These are phyloP conservation scores for Rosa chinensis DNA, from an alignment of 306 rosid genomes.

Conservation along the genomic window DNA sequence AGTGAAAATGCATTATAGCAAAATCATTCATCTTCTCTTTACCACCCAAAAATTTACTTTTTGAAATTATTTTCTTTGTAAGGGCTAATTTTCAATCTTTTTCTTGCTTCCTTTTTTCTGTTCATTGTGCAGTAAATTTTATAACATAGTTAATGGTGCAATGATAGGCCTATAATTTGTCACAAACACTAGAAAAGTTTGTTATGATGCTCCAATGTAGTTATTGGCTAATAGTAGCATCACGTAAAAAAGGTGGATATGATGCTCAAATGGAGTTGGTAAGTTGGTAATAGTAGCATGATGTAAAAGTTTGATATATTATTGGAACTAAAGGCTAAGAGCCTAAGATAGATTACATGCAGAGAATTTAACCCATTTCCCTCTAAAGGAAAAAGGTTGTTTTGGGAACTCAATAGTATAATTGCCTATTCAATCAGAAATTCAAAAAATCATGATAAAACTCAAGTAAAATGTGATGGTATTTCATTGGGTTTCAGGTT, in stretches of 20 bases:
- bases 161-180: constrained; percentile 30
- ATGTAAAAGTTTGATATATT: not conserved
- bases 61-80: not conserved
- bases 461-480: not conserved
- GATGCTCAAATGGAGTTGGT: not conserved
- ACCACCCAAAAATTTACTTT: not conserved
- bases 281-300: not conserved
- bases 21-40: constrained; percentile 4
- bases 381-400: not conserved
- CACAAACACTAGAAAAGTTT: constrained; percentile 15
- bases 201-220: constrained; percentile 13
- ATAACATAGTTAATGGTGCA: constrained; percentile 8
- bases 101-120: not conserved
- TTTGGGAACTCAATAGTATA: not conserved
- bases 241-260: not conserved
- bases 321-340: not conserved
- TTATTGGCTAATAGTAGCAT: not conserved
- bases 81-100: not conserved
- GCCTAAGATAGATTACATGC: not conserved
- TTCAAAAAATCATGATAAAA: not conserved
- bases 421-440: not conserved
- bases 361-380: not conserved
- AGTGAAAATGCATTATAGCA: constrained; percentile 14
- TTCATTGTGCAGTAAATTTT: not conserved
- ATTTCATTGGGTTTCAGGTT: not conserved